Conservation (phyloP, 2,329 filamentous ascomycete species). For the Epichloe glyceriae region DNA sequence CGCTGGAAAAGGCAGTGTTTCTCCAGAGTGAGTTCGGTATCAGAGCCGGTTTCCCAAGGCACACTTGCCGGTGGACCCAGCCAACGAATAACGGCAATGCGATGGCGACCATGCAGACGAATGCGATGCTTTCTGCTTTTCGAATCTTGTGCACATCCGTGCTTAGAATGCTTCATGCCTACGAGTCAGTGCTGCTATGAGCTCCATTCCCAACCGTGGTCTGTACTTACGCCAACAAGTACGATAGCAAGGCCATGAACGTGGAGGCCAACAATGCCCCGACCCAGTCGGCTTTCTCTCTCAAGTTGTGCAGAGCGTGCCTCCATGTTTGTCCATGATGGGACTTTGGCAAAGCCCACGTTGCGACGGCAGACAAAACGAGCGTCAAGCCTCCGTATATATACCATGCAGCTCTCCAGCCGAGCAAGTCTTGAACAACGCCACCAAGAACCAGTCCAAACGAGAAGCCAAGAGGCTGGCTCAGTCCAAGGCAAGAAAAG, state of each 20-base stretch:
- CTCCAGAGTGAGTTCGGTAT: constrained; percentile 51
- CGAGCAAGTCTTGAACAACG: constrained; percentile 30
- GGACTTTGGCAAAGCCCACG: constrained; percentile 22
- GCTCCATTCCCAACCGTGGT: background rate
- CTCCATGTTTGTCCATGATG: constrained; percentile 12
- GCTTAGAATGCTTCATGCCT: constrained; percentile 19
- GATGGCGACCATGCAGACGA: constrained; percentile 30
- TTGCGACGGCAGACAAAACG: constrained; percentile 20
- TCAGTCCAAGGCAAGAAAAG: constrained; percentile 31
- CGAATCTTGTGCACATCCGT: constrained; percentile 27
- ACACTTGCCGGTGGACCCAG: constrained; percentile 40
- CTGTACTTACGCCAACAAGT: constrained; percentile 36
- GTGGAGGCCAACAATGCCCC: constrained; percentile 34
- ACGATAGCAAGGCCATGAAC: constrained; percentile 35
- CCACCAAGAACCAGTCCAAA: constrained; percentile 37
- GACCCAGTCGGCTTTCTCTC: constrained; percentile 39
- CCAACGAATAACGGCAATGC: constrained; percentile 35
- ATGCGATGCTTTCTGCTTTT: constrained; percentile 28
- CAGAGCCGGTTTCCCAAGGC: constrained; percentile 33
- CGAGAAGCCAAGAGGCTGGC: constrained; percentile 35
- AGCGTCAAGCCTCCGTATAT: constrained; percentile 23
- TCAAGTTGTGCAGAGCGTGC: constrained; percentile 12
- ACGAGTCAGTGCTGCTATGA: background rate
- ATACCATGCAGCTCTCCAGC: constrained; percentile 36
- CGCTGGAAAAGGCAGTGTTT: constrained; percentile 40